Percentiles rank a stretch among this genome's conserved stretches.
Evolutionary conservation across 495 filamentous ascomycete species (phyloP).

Genomic region (Amniculicola lignicola): DNA sequence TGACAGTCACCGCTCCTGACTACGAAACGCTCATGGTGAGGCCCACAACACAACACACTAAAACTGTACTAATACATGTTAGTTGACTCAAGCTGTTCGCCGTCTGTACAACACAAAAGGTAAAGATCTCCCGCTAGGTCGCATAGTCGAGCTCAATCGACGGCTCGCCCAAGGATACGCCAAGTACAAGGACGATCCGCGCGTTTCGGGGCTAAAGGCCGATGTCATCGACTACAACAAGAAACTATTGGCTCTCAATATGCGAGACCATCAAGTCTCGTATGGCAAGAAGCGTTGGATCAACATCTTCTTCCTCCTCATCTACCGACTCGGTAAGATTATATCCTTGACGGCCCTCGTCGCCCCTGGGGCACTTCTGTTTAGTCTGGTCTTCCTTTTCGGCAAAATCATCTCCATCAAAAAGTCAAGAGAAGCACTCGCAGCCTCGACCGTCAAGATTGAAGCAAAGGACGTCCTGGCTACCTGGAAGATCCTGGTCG

Average conservation of each 20-base stretch:
- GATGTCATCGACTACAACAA: constrained; percentile 85
- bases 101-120: constrained; percentile 90
- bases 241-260: constrained; percentile 75
- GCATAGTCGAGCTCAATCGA: constrained; percentile 94
- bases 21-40: constrained; percentile 94
- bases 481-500: constrained; percentile 95
- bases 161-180: constrained; percentile 89
- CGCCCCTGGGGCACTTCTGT: constrained; percentile 81
- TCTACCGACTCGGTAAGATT: constrained; percentile 79
- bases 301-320: constrained; percentile 68
- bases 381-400: constrained; percentile 85
- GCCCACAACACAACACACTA: too few relatives aligned
- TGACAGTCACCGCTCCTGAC: constrained; percentile 91
- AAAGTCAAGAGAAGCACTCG: constrained; percentile 87
- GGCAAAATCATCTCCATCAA: constrained; percentile 85
- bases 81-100: constrained; percentile 88
- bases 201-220: constrained; percentile 74
- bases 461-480: constrained; percentile 94
- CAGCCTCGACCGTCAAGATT: constrained; percentile 89
- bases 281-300: constrained; percentile 79
- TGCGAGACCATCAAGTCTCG: constrained; percentile 93
- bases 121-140: constrained; percentile 89
- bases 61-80: neutral
- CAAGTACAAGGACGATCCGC: constrained; percentile 85
- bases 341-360: constrained; percentile 72